Evolutionary conservation across 2,329 filamentous ascomycete genomes (phyloP).

Genomic region (Metarhizium brunneum): DNA sequence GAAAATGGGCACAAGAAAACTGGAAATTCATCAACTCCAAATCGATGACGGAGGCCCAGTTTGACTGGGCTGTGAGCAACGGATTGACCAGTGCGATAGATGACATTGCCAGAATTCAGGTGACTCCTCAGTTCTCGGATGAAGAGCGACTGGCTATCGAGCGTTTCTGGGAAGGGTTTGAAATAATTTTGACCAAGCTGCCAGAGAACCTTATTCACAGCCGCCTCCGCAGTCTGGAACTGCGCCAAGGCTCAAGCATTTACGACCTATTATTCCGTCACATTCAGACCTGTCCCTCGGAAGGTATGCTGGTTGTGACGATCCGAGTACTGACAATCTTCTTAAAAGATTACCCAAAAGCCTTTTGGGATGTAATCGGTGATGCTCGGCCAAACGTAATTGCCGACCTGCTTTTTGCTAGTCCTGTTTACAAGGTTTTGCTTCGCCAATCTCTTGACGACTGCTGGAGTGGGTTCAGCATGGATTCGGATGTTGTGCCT

Average conservation of each 20-base stretch:
- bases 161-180: constrained; percentile 71
- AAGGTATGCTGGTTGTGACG: constrained; percentile 55
- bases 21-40: constrained; percentile 43
- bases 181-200: constrained; percentile 64
- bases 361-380: constrained; percentile 84
- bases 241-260: constrained; percentile 53
- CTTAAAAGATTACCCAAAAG: constrained; percentile 64
- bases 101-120: constrained; percentile 44
- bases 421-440: constrained; percentile 53
- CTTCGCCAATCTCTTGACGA: constrained; percentile 50
- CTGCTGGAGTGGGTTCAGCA: constrained; percentile 30
- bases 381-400: constrained; percentile 71
- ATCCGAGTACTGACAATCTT: constrained; percentile 62
- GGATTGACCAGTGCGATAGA: constrained; percentile 59
- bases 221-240: constrained; percentile 69
- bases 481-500: constrained; percentile 38
- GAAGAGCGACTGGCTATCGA: constrained; percentile 41
- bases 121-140: constrained; percentile 18
- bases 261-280: constrained; percentile 53
- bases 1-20: constrained; percentile 28
- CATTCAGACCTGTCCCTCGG: constrained; percentile 37
- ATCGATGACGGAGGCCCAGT: constrained; percentile 59
- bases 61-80: constrained; percentile 78
- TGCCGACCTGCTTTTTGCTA: constrained; percentile 74
- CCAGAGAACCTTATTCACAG: constrained; percentile 67